Percentiles rank a stretch among this genome's conserved stretches.
Evolutionary conservation across 208 protist species (phyloP).

Genomic region (Acanthamoeba lenticulata): DNA sequence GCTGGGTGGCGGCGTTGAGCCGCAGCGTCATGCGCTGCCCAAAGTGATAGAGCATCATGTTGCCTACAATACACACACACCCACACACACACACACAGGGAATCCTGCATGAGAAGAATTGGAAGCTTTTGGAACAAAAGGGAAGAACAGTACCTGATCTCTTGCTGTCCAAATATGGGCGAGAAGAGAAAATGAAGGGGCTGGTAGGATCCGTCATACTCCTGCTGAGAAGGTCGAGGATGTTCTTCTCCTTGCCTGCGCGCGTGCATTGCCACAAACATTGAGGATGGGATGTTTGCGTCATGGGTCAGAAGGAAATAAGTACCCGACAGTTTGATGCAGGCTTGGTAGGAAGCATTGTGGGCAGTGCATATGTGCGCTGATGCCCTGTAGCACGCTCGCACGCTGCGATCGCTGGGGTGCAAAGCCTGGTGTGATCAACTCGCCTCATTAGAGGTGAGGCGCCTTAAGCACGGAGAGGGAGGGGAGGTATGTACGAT

Average conservation of each 20-base stretch:
- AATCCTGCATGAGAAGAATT: not conserved
- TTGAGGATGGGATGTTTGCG: not conserved
- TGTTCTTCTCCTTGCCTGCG: not conserved
- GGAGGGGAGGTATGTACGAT: constrained; percentile 58
- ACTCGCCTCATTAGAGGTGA: not conserved
- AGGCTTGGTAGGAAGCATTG: constrained; percentile 35
- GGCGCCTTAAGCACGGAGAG: not conserved
- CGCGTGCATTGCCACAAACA: not conserved
- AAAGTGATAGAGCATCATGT: constrained; percentile 67
- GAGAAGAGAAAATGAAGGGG: not conserved
- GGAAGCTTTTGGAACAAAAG: too few relatives aligned
- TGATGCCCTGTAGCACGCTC: constrained; percentile 12
- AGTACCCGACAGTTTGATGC: constrained; percentile 34
- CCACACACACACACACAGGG: not conserved
- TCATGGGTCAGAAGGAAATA: too few relatives aligned
- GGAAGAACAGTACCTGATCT: not conserved
- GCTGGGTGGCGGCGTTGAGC: too few relatives aligned
- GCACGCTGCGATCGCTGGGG: constrained; percentile 5
- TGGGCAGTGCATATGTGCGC: constrained; percentile 51
- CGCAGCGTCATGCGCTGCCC: too few relatives aligned
- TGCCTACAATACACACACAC: constrained; percentile 60
- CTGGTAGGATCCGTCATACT: not conserved
- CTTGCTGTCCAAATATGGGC: not conserved
- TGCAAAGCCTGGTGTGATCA: not conserved
- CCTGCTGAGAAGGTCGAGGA: constrained; percentile 7